phyloP scores from a whole-genome alignment of 805 yeast species.

The Millerozyma miso region DNA sequence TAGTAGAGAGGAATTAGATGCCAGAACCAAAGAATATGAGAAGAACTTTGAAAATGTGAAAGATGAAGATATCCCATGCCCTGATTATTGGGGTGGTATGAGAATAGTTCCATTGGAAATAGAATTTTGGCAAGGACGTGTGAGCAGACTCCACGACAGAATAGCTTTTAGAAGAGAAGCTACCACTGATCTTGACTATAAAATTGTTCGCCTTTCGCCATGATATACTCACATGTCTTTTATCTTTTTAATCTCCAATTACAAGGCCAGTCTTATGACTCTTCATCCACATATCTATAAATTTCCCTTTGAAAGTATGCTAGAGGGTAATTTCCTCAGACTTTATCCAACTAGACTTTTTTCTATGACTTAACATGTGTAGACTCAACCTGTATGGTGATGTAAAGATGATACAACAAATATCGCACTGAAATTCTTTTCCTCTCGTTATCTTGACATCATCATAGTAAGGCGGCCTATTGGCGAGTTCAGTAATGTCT shows the following conservation, averaged over 20 bases:
- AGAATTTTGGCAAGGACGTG: conserved; percentile 98
- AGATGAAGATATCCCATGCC: conserved; percentile 76
- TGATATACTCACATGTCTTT: too few relatives aligned
- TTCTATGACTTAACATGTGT: neutral
- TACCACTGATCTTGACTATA: conserved; percentile 51
- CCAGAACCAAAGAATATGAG: conserved; percentile 42
- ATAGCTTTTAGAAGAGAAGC: conserved; percentile 61
- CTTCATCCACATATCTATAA: too few relatives aligned
- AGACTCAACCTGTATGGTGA: neutral
- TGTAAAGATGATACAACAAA: neutral
- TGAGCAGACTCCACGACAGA: conserved; percentile 86
- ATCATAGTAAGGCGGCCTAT: neutral
- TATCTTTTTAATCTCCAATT: too few relatives aligned
- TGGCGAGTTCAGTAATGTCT: neutral
- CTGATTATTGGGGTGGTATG: conserved; percentile 95
- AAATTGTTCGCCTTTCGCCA: conserved; percentile 69
- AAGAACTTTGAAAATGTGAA: conserved; percentile 52
- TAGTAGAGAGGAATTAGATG: conserved; percentile 61
- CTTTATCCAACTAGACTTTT: neutral
- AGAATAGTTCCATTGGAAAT: conserved; percentile 83
- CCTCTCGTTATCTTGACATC: neutral
- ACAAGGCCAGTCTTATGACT: too few relatives aligned
- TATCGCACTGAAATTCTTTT: neutral
- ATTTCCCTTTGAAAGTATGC: too few relatives aligned
- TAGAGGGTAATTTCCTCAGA: neutral